phyloP scores from a whole-genome alignment of 345 rosid species.

The Populus pruinosa region DNA sequence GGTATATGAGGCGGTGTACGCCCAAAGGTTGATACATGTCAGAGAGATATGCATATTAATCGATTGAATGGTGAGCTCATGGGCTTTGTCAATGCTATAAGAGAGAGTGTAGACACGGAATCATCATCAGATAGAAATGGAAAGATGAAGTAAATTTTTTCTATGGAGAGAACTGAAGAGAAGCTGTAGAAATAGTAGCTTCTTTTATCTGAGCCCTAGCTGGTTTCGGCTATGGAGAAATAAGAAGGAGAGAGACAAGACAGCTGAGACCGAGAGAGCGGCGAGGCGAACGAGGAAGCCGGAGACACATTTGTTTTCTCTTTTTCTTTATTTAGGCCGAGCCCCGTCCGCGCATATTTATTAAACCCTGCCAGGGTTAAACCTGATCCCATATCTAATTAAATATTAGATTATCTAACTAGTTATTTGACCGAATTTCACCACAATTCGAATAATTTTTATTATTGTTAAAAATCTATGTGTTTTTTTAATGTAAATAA shows the following conservation, averaged over 20 bases:
- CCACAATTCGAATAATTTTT: no score
- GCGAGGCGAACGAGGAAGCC: not conserved
- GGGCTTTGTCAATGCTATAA: not conserved
- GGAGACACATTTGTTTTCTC: not conserved
- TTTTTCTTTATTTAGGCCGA: not conserved
- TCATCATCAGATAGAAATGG: not conserved
- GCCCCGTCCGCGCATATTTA: no score
- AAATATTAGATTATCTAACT: no score
- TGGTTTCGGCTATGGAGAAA: conserved; percentile 6
- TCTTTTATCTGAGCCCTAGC: not conserved
- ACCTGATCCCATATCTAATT: no score
- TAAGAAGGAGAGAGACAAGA: not conserved
- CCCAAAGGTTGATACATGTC: conserved; percentile 79
- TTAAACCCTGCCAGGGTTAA: no score
- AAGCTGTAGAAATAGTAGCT: not conserved
- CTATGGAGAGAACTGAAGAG: not conserved
- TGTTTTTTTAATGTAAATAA: no score
- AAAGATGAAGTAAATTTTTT: not conserved
- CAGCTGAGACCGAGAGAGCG: not conserved
- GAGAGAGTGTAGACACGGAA: not conserved
- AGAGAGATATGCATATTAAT: conserved; percentile 24
- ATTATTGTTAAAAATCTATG: no score
- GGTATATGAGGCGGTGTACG: conserved; percentile 80
- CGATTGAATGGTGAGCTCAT: conserved; percentile 2
- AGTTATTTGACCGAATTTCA: no score